Base-by-base conservation (phyloP, 1,139 yeast genomes). In the Debaryomyces singareniensis region DNA sequence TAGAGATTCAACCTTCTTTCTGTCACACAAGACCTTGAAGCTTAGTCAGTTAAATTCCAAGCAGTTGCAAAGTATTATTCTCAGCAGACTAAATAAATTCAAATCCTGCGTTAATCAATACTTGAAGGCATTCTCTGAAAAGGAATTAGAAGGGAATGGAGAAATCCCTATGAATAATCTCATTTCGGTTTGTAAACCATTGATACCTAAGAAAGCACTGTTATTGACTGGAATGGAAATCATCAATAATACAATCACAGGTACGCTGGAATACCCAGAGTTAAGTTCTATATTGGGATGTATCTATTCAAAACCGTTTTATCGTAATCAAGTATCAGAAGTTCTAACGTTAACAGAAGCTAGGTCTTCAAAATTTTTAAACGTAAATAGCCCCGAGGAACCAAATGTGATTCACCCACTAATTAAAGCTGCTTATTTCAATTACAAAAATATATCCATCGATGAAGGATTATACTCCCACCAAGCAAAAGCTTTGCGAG, bases 401-500 rank as follows among this genome's bases (percentile, higher is more conserved):
- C 45, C 69, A 4, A 71, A 70, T 0, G 56, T 64, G 4, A 68
- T 51, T 32, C 65, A 49, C 68, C 91, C 35, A 24, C 58, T 37
- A 64, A 53, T 60, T 1, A 61, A 61, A 5, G 61, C 61, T n/a
- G 71, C 85, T 0, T 51, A 58, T 7, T 51, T 60, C 11, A 71
- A 76, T 2, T 58, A 81, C 29, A 67, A 66, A 26, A 64, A 66
- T 2, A 55, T 70, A 1, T 59, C 63, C 25, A 54, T 70, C 0
- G 64, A 71, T 12, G 54, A 63, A 0, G 61, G 66, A 4, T 68
- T 91, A 25, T 91, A 87, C 48, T 51, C 73, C 0, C 99, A 91
- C 53, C 99, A 91, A 51, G 75, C 82, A 0, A 71, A 73, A 29
- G 96, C 96, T 0, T 52, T 91, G 5, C 69, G 74, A 33, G 68